Evolutionary conservation across 1,139 yeast species (phyloP).

Genomic region (Diutina ranongensis): DNA sequence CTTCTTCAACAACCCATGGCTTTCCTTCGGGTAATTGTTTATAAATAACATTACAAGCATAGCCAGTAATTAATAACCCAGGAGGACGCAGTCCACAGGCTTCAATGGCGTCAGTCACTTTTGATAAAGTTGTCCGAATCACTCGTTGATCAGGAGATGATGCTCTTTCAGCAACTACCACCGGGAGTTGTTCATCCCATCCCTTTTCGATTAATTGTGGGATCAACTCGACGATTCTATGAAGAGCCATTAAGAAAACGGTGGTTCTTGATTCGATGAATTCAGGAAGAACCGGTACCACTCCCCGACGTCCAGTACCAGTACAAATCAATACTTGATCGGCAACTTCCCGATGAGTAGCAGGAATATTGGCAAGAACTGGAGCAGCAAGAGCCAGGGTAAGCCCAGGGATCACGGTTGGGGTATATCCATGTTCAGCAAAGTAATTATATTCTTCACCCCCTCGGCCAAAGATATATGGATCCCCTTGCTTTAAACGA

Average conservation of each 20-base stretch:
- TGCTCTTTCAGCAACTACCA: conserved; percentile 82
- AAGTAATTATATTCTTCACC: conserved; percentile 83
- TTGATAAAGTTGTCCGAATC: conserved; percentile 56
- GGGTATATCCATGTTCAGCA: conserved; percentile 51
- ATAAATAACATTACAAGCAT: conserved; percentile 57
- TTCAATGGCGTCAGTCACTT: conserved; percentile 63
- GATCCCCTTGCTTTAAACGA: conserved; percentile 92
- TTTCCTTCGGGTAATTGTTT: conserved; percentile 10
- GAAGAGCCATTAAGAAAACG: conserved; percentile 83
- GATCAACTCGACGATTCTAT: conserved; percentile 62
- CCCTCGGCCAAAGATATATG: conserved; percentile 93
- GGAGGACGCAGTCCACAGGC: conserved; percentile 91
- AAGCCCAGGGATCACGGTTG: conserved; percentile 75
- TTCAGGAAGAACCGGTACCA: conserved; percentile 67
- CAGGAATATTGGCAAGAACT: conserved; percentile 73
- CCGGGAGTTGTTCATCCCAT: conserved; percentile 70
- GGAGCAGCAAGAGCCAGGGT: conserved; percentile 90
- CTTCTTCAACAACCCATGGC: conserved; percentile 52
- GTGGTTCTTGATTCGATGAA: conserved; percentile 67
- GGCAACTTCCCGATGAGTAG: conserved; percentile 86
- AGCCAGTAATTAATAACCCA: conserved; percentile 76
- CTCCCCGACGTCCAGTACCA: conserved; percentile 89
- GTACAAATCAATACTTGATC: conserved; percentile 91
- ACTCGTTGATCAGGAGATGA: conserved; percentile 89
- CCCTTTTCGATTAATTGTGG: conserved; percentile 41